Conservation (phyloP, 768 basidiomycete species). For the Podaxis rugospora region DNA sequence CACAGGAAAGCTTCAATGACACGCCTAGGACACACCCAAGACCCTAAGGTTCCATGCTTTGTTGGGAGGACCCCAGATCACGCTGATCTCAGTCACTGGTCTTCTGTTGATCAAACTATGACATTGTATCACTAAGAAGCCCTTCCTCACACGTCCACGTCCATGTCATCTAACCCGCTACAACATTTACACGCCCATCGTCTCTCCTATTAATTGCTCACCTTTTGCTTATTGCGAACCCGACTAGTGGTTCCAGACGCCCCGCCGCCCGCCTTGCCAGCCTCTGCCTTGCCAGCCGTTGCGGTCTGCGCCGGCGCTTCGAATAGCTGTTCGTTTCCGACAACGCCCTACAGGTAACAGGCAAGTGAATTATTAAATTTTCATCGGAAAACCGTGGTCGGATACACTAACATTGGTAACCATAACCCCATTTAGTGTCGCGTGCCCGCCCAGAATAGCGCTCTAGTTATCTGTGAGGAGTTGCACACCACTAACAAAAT, state of each 20-base stretch:
- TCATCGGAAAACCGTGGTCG: not conserved
- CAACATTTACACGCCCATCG: not conserved
- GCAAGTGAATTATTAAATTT: not conserved
- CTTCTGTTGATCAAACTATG: not conserved
- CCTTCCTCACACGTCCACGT: not conserved
- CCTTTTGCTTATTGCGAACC: not conserved
- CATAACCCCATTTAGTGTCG: not conserved
- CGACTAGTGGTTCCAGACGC: not conserved
- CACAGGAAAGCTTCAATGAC: not conserved
- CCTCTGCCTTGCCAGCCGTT: not conserved
- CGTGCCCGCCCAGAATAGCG: not conserved
- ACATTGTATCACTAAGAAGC: not conserved
- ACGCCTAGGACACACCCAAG: not conserved
- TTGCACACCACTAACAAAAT: not conserved
- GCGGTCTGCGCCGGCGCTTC: not conserved
- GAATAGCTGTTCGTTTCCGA: not conserved
- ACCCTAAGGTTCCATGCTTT: not conserved
- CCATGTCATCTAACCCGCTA: not conserved
- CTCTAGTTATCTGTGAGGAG: not conserved
- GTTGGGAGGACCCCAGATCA: not conserved
- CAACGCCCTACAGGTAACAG: not conserved
- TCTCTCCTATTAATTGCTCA: not conserved
- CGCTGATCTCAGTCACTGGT: not conserved
- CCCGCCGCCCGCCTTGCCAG: not conserved
- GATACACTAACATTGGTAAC: not conserved